Evolutionary conservation across 257 asterid species (phyloP).

Genomic region (Ballota nigra): DNA sequence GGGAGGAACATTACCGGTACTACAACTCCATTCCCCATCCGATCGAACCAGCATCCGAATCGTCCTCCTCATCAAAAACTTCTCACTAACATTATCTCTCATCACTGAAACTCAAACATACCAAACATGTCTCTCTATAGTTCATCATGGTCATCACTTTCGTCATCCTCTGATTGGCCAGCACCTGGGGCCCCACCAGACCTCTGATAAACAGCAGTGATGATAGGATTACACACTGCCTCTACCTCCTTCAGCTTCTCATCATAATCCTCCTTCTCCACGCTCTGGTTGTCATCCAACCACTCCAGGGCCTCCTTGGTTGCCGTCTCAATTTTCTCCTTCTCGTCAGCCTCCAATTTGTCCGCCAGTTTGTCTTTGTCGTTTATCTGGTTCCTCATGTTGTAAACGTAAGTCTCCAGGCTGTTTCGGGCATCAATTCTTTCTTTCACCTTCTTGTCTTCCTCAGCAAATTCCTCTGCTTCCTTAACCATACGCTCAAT

Average conservation of each 20-base stretch:
- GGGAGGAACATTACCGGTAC: not conserved
- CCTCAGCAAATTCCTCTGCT: conserved; percentile 95
- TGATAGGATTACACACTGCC: conserved; percentile 86
- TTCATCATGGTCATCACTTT: conserved; percentile 71
- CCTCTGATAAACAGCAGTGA: conserved; percentile 90
- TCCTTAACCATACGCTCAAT: conserved; percentile 89
- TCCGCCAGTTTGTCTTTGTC: conserved; percentile 95
- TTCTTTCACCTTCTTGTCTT: conserved; percentile 92
- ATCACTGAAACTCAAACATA: conserved; percentile 9
- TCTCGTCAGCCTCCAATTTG: conserved; percentile 80
- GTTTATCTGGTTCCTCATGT: conserved; percentile 92
- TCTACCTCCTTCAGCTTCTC: conserved; percentile 97
- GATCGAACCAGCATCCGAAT: conserved; percentile 6
- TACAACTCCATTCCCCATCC: not conserved
- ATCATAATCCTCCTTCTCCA: conserved; percentile 85
- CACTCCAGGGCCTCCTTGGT: conserved; percentile 91
- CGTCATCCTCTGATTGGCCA: conserved; percentile 49
- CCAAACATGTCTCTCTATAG: conserved; percentile 26
- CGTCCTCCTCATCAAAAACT: not conserved
- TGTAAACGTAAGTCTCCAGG: conserved; percentile 84
- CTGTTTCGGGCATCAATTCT: conserved; percentile 78
- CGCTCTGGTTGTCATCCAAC: conserved; percentile 86
- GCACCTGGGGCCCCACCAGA: conserved; percentile 77
- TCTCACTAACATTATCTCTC: conserved; percentile 15
- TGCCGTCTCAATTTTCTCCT: conserved; percentile 94